Evolutionary conservation across 371 early-diverging fungal genomes (phyloP), one percentile per base, ranked within the genome.

Genomic region (Lichtheimia ornata): DNA sequence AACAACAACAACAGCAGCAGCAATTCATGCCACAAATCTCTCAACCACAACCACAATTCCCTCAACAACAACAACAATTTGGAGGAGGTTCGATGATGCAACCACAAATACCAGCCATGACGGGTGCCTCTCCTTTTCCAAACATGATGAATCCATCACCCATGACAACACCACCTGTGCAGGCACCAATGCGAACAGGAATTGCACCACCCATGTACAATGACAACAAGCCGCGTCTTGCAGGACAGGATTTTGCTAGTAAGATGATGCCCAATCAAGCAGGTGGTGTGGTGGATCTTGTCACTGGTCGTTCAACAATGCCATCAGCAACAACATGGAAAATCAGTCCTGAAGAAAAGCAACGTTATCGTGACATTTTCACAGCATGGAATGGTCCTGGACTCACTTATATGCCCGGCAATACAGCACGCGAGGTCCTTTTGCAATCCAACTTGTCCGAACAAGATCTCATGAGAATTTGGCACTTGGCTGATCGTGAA

Each of bases 361-460:
- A 84, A 4, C 84, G 86, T 28, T 95, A 94, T 64, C 90, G 91
- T 56, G 82, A 85, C 22, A 89, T 94, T 53, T 97, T 97, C 71
- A 82, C 85, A 40, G 88, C 88, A 4, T 94, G 93, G 91, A 96
- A 95, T 63, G 79, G 83, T 0, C 80, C 84, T n/a, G 86, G 84
- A 18, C 79, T 87, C 1, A 94, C 93, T 2, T 93, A 85, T 66
- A 79, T 96, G 65, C 77, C 86, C 12, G 95, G 91, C 61, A 91
- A 91, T n/a, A 82, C 89, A 28, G 95, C 94, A 1, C 81, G 85
- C 27, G 87, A 92, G 53, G 89, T 95, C 12, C 91, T 97, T 40
- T 65, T 72, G 17, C 81, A 82, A 42, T 74, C 81, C 13, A 68
- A 67, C 15, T 49, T 82, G 24, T 58, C 69, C 15, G 70, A 74